Conservation (phyloP, 2,329 filamentous ascomycete species). For the Exophiala dermatitidis region DNA sequence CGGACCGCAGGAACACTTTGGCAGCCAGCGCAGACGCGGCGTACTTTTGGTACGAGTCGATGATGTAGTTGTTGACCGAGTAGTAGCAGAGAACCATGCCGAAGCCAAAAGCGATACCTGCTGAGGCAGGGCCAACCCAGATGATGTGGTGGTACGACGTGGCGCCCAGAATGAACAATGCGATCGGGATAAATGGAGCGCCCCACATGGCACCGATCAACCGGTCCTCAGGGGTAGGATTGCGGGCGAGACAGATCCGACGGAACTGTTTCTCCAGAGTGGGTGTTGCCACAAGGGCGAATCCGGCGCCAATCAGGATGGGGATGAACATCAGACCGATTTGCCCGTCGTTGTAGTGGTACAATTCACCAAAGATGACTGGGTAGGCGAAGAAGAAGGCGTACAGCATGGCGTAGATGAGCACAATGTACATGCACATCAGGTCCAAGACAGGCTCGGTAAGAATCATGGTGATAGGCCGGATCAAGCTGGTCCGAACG, state of each 20-base stretch:
- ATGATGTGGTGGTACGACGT: constrained; percentile 31
- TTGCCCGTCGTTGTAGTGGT: constrained; percentile 64
- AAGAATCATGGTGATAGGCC: constrained; percentile 39
- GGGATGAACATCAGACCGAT: constrained; percentile 85
- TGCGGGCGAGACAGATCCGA: constrained; percentile 32
- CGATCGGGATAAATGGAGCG: constrained; percentile 36
- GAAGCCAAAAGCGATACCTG: constrained; percentile 35
- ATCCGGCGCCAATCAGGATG: constrained; percentile 64
- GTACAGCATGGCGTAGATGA: constrained; percentile 56
- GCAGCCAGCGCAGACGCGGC: constrained; percentile 39
- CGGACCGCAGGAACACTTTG: constrained; percentile 36
- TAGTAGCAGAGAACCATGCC: constrained; percentile 48
- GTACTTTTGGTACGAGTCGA: constrained; percentile 30
- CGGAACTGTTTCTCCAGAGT: constrained; percentile 56
- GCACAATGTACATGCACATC: constrained; percentile 76
- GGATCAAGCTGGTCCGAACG: constrained; percentile 37
- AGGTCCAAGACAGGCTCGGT: constrained; percentile 77
- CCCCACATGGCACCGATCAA: constrained; percentile 35
- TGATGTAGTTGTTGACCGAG: constrained; percentile 28
- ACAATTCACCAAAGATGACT: constrained; percentile 63
- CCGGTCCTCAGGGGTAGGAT: constrained; percentile 34
- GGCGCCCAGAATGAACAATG: constrained; percentile 33
- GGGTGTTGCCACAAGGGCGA: constrained; percentile 54
- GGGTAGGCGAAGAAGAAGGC: constrained; percentile 44
- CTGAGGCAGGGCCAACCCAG: constrained; percentile 37